Evolutionary conservation across 2,329 filamentous ascomycete species (phyloP).

Genomic region (Tothia fuscella): DNA sequence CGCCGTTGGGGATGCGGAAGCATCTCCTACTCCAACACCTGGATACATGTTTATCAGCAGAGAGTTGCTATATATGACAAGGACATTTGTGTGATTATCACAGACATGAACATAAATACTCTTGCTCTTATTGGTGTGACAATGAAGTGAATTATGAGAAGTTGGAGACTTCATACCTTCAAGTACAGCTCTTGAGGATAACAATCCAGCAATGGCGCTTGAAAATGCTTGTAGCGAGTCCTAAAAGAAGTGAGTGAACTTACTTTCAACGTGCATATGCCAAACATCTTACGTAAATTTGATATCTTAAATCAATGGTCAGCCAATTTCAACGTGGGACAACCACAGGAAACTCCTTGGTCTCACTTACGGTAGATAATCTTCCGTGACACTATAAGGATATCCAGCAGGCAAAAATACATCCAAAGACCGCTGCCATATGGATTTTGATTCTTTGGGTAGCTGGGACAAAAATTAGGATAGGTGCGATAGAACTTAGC

Average conservation of each 20-base stretch:
- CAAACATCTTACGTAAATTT: constrained; percentile 55
- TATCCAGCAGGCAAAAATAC: constrained; percentile 82
- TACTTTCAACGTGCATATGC: too few species aligned
- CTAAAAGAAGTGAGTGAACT: constrained; percentile 27
- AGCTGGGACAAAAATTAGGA: neutral
- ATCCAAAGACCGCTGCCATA: constrained; percentile 41
- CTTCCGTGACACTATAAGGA: constrained; percentile 70
- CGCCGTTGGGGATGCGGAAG: constrained; percentile 63
- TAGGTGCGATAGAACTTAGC: neutral
- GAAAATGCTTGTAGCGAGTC: constrained; percentile 79
- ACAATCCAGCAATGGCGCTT: constrained; percentile 64
- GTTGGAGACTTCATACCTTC: constrained; percentile 41
- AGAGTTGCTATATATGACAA: too few species aligned
- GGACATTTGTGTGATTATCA: too few species aligned
- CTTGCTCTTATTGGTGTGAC: too few species aligned
- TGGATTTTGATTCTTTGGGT: constrained; percentile 12
- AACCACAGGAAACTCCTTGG: neutral
- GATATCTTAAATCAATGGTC: constrained; percentile 40
- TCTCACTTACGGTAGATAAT: constrained; percentile 65
- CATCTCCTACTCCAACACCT: constrained; percentile 76
- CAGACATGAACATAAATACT: too few species aligned
- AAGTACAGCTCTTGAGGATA: constrained; percentile 73
- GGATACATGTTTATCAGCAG: too few species aligned
- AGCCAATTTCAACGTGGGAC: constrained; percentile 2
- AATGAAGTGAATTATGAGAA: neutral